Evolutionary conservation across 1,284 basidiomycete genomes (phyloP), one percentile per base, ranked within the genome.

Genomic region (Wallemia ichthyophaga): DNA sequence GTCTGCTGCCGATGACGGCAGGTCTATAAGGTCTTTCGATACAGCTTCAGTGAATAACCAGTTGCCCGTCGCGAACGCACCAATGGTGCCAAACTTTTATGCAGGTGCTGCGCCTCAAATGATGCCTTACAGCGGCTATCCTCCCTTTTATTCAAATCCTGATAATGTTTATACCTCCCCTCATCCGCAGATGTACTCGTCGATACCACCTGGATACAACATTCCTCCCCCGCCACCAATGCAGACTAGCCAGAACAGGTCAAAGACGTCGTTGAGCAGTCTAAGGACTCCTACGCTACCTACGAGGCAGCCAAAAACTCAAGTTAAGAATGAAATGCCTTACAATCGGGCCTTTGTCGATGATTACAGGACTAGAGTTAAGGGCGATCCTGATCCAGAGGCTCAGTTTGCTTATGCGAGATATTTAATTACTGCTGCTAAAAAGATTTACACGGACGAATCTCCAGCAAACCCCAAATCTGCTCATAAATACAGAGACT

Each of bases 361-460:
- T 67, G 83, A 94, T 67, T 98, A 98, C 70, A 82, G 94, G 23
- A 82, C 84, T 61, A 80, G 94, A 58, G 95, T 99, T 74, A 98
- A 96, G 72, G 82, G 80, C 56, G 94, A 98, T 69, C 89, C 92
- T 0, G 94, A 99, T 67, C 89, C 92, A 0, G 94, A 98, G 70
- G 85, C 91, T n/a, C 94, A 98, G 69, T 98, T 96, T 70, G 75
- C 83, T 23, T 98, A 91, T 67, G 87, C 89, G 15, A 92, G 92
- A 71, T 98, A 98, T 69, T 80, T 99, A 61, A 92, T 99, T 69
- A 94, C 98, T 67, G 94, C 94, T n/a, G 94, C 94, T 21, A 88
- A 87, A 71, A 84, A 88, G 70, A 74, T 77, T 48, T 76, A 78
- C 5, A 78, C 76, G 63, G 86, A 89, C 65, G 83, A 86, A 67